Base-by-base conservation (phyloP, 2,329 filamentous ascomycete species). In the Zymoseptoria ardabiliae region DNA sequence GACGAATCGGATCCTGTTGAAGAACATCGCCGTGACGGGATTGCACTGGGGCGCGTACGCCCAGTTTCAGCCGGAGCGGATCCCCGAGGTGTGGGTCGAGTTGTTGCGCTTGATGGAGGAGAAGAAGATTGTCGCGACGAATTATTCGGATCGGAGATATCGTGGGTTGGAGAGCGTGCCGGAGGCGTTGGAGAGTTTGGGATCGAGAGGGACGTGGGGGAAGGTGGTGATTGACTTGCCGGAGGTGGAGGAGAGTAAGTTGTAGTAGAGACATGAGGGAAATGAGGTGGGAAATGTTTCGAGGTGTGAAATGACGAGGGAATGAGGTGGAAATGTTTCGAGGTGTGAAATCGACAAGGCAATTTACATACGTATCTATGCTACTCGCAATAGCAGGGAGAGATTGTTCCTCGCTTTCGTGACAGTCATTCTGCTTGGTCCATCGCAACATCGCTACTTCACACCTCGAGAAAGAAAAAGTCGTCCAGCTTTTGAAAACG, bases 151-250 rank as follows among this genome's bases (percentile, higher is more conserved):
- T 71, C 83, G 86, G 74, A 85, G 88, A 68, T 97, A 91, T 75
- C 84, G 89, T 13, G 93, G 93, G 0, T 75, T 97, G 57, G 91
- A 96, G 68, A 86, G 81, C 59, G 82, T 97, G 25, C 87, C 88
- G 0, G 83, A 83, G 61, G 92, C 92, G 0, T 74, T 97, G 68
- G 80, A 87, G 68, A 89, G 89, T 2, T 76, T 97, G 58, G 92
- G 90, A 1, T 84, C 85, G 1, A 81, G 93, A 61, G 89, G 88
- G 55, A 96, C 91, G 1, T 97, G 93, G 93, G 93, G 93, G 0
- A 97, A 97, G 81, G 93, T 97, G 0, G 90, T 97, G 1, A 87
- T 97, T 20, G 90, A 90, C 75, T 80, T 97, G 50, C 86, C 88
- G 1, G 89, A 91, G 67, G 80, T 84, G 51, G 81, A 79, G 6